Evolutionary conservation across 257 asterid species (phyloP).

Genomic region (Plantago ovata): DNA sequence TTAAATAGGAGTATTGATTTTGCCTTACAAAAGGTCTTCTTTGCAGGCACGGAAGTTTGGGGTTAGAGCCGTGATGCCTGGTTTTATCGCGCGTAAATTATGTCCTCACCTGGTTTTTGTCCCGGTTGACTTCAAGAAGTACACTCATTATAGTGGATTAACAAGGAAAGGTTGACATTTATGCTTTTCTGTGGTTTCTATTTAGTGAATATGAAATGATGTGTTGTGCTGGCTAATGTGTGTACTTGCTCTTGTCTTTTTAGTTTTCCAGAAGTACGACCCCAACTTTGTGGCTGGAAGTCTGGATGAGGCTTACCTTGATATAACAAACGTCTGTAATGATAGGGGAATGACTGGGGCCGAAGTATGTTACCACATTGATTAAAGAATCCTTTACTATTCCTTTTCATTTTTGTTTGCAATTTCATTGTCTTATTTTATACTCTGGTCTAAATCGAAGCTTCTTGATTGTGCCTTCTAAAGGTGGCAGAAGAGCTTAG

Average conservation of each 20-base stretch:
- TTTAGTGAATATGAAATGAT: background rate
- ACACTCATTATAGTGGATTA: conserved; percentile 69
- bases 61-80: conserved; percentile 99
- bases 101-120: conserved; percentile 81
- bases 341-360: conserved; percentile 65
- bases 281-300: conserved; percentile 78
- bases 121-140: conserved; percentile 80
- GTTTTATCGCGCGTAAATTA: conserved; percentile 87
- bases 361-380: conserved; percentile 54
- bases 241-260: conserved; percentile 19
- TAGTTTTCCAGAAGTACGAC: conserved; percentile 81
- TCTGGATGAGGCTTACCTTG: conserved; percentile 99
- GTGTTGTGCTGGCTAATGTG: conserved; percentile 17
- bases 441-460: conserved; percentile 7
- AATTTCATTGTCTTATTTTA: conserved; percentile 20
- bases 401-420: conserved; percentile 6
- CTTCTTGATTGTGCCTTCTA: conserved; percentile 21
- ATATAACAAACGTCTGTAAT: conserved; percentile 69
- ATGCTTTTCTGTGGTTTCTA: conserved; percentile 16
- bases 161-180: conserved; percentile 74
- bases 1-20: conserved; percentile 1
- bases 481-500: conserved; percentile 93
- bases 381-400: conserved; percentile 14
- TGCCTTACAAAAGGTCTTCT: conserved; percentile 22
- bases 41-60: conserved; percentile 90